Percentiles rank a stretch among this genome's conserved stretches.
phyloP scores from a whole-genome alignment of 495 filamentous ascomycete species.

The Melanomma pulvis-pyrius region DNA sequence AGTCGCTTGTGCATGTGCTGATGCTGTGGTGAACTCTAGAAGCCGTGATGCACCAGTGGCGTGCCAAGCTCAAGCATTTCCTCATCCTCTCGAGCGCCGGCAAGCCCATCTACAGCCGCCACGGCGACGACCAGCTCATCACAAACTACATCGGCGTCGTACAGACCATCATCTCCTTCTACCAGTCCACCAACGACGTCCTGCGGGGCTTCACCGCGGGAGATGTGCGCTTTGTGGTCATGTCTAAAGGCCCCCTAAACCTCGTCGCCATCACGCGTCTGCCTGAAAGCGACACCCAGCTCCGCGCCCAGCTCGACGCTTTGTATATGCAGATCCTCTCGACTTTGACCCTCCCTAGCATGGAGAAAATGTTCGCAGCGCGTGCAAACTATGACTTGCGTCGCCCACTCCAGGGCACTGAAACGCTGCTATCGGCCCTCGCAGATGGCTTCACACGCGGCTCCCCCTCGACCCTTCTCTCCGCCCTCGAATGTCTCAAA shows the following conservation, averaged over 20 bases:
- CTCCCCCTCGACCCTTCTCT: constrained; percentile 84
- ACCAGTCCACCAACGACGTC: constrained; percentile 73
- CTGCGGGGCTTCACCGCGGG: constrained; percentile 83
- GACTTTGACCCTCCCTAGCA: constrained; percentile 85
- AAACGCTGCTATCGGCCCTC: constrained; percentile 84
- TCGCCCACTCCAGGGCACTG: constrained; percentile 90
- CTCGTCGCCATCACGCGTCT: constrained; percentile 90
- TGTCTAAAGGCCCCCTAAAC: constrained; percentile 82
- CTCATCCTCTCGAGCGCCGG: constrained; percentile 93
- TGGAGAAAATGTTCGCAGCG: constrained; percentile 85
- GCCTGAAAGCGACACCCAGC: constrained; percentile 85
- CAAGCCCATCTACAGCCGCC: constrained; percentile 96
- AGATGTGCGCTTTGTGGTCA: constrained; percentile 78
- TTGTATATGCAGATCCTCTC: constrained; percentile 98
- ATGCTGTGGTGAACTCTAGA: constrained; percentile 38
- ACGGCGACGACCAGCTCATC: constrained; percentile 85
- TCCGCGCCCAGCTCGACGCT: constrained; percentile 85
- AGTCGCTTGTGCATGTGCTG: constrained; percentile 26
- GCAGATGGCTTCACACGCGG: constrained; percentile 94
- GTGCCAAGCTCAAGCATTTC: constrained; percentile 91
- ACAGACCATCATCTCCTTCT: constrained; percentile 97
- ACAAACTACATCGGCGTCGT: constrained; percentile 94
- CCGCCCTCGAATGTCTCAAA: constrained; percentile 86
- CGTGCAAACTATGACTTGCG: constrained; percentile 90
- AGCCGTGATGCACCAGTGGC: constrained; percentile 69